phyloP scores from a whole-genome alignment of 2,329 filamentous ascomycete genomes.

The Mollisiaceae sp. region DNA sequence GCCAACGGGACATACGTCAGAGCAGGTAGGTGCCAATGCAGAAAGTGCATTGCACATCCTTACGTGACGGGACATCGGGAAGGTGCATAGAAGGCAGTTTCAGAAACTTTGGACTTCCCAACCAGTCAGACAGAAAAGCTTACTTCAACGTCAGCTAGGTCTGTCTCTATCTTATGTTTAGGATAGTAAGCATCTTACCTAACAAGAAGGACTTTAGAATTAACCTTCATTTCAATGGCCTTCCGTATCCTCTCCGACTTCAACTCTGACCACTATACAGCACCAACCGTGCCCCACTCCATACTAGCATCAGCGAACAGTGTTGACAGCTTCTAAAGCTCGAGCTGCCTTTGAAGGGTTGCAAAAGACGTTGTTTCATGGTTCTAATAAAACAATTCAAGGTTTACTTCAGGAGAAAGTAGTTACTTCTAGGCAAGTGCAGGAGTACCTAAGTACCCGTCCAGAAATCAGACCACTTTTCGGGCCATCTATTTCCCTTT shows the following conservation, averaged over 20 bases:
- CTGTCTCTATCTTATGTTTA: background rate
- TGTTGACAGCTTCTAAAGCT: background rate
- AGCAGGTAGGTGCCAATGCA: background rate
- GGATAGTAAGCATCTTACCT: background rate
- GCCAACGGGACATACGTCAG: conserved; percentile 1
- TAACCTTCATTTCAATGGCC: background rate
- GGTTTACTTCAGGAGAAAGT: background rate
- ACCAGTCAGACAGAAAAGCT: background rate
- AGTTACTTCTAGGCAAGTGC: background rate
- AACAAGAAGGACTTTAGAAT: background rate
- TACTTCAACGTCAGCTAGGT: conserved; percentile 7
- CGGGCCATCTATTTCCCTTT: background rate
- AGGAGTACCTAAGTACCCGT: background rate
- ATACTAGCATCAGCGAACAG: background rate
- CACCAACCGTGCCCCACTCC: background rate
- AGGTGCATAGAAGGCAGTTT: conserved; percentile 8
- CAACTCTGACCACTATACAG: background rate
- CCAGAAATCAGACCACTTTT: background rate
- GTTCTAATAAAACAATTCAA: background rate
- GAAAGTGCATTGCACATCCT: background rate
- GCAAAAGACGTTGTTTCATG: background rate
- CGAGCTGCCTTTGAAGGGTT: background rate
- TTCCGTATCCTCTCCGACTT: background rate
- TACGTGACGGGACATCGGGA: background rate
- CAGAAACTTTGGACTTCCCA: background rate